Percentiles rank a stretch among this genome's conserved stretches.
phyloP scores from a whole-genome alignment of 2,329 filamentous ascomycete genomes.

The Gaeumannomyces sp. region DNA sequence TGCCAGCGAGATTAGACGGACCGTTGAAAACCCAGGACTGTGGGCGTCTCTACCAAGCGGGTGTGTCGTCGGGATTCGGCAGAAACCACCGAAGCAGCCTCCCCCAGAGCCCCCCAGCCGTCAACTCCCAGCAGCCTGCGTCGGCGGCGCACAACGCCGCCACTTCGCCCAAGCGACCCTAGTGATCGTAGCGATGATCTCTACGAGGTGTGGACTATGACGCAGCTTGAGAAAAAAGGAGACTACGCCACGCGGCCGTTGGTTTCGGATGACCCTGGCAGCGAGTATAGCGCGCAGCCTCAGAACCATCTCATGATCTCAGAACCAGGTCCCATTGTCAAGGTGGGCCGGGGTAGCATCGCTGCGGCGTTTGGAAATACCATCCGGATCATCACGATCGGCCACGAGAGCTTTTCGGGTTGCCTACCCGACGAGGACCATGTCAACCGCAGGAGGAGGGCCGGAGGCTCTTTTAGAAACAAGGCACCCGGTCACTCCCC shows the following conservation, averaged over 20 bases:
- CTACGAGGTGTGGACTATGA: constrained; percentile 52
- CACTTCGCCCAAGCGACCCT: neutral
- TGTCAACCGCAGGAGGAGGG: constrained; percentile 30
- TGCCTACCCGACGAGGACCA: constrained; percentile 27
- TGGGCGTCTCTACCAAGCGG: constrained; percentile 60
- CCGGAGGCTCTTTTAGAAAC: constrained; percentile 8
- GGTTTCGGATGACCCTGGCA: constrained; percentile 20
- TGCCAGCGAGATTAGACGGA: constrained; percentile 44
- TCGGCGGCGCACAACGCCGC: constrained; percentile 9
- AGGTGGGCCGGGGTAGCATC: constrained; percentile 57
- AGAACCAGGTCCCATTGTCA: constrained; percentile 57
- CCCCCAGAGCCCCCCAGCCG: constrained; percentile 5
- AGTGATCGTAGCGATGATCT: constrained; percentile 20
- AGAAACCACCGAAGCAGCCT: constrained; percentile 25
- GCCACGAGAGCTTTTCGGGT: constrained; percentile 56
- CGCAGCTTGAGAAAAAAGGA: constrained; percentile 36
- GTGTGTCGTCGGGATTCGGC: constrained; percentile 58
- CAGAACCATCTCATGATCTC: constrained; percentile 55
- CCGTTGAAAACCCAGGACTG: constrained; percentile 54
- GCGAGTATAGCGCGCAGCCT: neutral
- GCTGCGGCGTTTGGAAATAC: constrained; percentile 67
- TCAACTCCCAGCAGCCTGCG: constrained; percentile 10
- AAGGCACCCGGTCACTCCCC: neutral
- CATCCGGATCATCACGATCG: constrained; percentile 64
- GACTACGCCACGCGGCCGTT: constrained; percentile 41